Base-by-base conservation (phyloP, 1,284 basidiomycete species). In the Coniferiporia weirii region DNA sequence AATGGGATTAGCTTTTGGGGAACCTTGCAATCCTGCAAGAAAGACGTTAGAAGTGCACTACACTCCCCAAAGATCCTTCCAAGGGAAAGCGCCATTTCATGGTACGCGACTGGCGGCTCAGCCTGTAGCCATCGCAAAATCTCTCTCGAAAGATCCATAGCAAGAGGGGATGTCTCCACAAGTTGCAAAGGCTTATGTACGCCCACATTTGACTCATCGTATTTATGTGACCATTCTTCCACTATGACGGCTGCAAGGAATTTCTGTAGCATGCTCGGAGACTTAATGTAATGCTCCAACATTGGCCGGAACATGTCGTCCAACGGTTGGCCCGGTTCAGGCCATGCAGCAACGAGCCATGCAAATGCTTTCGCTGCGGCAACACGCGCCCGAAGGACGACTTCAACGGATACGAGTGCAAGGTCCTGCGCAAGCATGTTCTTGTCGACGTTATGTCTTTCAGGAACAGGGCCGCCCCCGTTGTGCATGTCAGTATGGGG, bases 381-480 rank as follows among this genome's bases (percentile, higher is more conserved):
- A 3, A 98, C 75, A 43, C 97, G 81, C 15, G 93, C 93, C 63
- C 91, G 85, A 59, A 97, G 75, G 34, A 95, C 85, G 1, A 85
- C 77, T 67, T 98, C 95, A 13, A 83, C 75, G 6, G 89, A 80
- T 27, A 99, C 80, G 19, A 99, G 78, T 0, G 91, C 85, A 56
- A 96, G 75, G 70, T 99, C 97, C 69, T 98, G 95, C 0, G 85
- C 80, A 51, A 98, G 79, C 84, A 99, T 95, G 60, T 91, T 91
- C 77, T 95, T 98, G 77, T 99, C 97, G 32, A 99, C 91, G 66
- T 98, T 96, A 70, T 99, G 91, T 36, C 85, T 80, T 68, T 93
- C 88, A 3, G 79, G 65, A 1, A 66, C 74, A 3, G 75, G 73
- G 19, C 69, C 71, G 59, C 75, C 76, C 48, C 65, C 66, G 13